Base-by-base conservation (phyloP, 2,329 filamentous ascomycete species). In the Ceratocystis papillata region DNA sequence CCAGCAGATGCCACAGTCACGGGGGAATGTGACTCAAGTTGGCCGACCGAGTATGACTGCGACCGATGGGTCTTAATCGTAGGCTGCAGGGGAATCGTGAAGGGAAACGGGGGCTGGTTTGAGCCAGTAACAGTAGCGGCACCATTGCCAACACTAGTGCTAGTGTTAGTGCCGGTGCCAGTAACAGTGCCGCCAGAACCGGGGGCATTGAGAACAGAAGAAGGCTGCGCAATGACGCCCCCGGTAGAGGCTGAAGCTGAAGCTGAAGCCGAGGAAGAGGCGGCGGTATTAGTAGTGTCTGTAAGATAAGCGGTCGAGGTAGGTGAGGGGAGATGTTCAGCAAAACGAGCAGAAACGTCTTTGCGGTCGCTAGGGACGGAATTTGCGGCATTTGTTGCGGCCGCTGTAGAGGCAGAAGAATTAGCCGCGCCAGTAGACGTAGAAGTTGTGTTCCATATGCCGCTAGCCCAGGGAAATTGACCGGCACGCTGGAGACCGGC, bases 1-100 rank as follows among this genome's bases (percentile, higher is more conserved):
- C 81, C 77, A 2, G 80, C 74, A 66, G 75, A 77, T 73, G 80
- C 76, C 1, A 75, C 71, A 30, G 77, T 70, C 2, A 75, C 72
- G 15, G 76, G 71, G 1, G 76, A 76, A 67, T 93, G 89, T 0
- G 86, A 82, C 64, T 96, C 91, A 68, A 91, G 79, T 73, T 96
- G 92, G 3, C 92, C 92, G 61, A 96, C 93, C 0, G 93, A 97
- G 75, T 97, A 97, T 3, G 94, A 97, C 75, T 96, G 90, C 5
- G 94, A 99, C 55, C 94, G 87, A 71, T 96, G 94, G 0, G 90
- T 91, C 75, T 97, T 97, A 1, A 89, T 89, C 0, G 90, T 94
- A 0, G 93, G 91, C 69, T 96, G 89, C 22, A 96, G 80, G 3
- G 91, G 91, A 70, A 96, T 95, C 5, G 89, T 83, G 72, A 96